phyloP scores from a whole-genome alignment of 495 filamentous ascomycete genomes.

The Tuber indicum region DNA sequence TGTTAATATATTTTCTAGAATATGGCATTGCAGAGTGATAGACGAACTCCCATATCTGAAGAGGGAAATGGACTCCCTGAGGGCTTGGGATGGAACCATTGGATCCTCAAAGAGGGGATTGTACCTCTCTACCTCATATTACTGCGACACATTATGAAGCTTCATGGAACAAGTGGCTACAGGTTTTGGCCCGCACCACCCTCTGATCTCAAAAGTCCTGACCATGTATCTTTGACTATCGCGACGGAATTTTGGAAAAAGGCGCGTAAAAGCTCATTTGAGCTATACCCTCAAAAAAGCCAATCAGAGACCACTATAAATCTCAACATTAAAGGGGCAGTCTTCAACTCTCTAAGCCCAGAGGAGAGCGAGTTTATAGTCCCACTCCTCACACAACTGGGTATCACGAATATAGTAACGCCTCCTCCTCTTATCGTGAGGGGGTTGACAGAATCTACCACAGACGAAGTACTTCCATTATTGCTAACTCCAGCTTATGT shows the following conservation, averaged over 20 bases:
- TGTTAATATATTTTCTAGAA: neutral
- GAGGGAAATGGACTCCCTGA: conserved; percentile 22
- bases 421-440: conserved; percentile 2
- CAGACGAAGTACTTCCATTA: neutral
- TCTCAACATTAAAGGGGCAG: conserved; percentile 9
- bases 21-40: conserved; percentile 40
- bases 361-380: conserved; percentile 18
- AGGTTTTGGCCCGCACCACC: conserved; percentile 43
- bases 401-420: conserved; percentile 16
- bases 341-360: conserved; percentile 19
- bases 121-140: conserved; percentile 44
- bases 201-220: conserved; percentile 3
- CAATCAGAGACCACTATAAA: too few relatives aligned
- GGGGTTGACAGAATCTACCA: neutral
- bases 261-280: conserved; percentile 9
- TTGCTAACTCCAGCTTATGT: conserved; percentile 19
- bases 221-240: conserved; percentile 22
- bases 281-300: conserved; percentile 27
- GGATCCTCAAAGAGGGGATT: conserved; percentile 42
- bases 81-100: conserved; percentile 44
- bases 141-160: conserved; percentile 37
- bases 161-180: conserved; percentile 35
- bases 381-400: conserved; percentile 17
- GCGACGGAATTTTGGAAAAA: conserved; percentile 26
- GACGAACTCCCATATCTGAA: conserved; percentile 40